phyloP scores from a whole-genome alignment of 345 rosid genomes.

The Cardamine chenopodiifolia region DNA sequence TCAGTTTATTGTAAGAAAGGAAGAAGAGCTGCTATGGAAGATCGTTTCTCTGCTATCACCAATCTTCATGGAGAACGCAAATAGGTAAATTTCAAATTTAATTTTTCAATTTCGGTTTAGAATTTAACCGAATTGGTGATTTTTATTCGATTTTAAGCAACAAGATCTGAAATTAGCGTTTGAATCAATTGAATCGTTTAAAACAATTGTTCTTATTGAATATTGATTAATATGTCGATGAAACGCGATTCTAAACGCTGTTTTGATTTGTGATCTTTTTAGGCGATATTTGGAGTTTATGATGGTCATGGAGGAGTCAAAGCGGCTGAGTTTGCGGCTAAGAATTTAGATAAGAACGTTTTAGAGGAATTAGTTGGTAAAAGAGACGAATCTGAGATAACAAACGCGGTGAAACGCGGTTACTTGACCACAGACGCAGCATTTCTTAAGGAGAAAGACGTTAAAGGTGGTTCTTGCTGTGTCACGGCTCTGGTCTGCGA shows the following conservation, averaged over 20 bases:
- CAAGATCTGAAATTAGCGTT: not conserved
- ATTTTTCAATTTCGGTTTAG: not conserved
- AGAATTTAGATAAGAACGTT: constrained; percentile 70
- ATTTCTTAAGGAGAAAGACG: constrained; percentile 58
- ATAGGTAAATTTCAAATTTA: constrained; percentile 51
- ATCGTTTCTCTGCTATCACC: constrained; percentile 72
- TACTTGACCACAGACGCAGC: constrained; percentile 73
- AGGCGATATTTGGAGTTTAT: constrained; percentile 83
- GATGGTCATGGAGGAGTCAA: constrained; percentile 91
- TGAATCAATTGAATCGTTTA: not conserved
- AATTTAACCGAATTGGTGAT: not conserved
- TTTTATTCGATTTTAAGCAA: not conserved
- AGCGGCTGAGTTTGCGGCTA: constrained; percentile 84
- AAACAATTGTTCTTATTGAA: not conserved
- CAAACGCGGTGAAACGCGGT: constrained; percentile 69
- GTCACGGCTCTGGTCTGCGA: constrained; percentile 74
- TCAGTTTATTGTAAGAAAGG: constrained; percentile 90
- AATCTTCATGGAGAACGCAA: constrained; percentile 61
- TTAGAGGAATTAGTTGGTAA: constrained; percentile 45
- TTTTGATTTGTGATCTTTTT: constrained; percentile 4
- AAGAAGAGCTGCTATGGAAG: constrained; percentile 88
- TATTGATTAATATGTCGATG: not conserved
- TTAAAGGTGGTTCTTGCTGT: constrained; percentile 78
- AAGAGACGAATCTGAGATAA: constrained; percentile 46
- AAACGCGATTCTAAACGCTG: constrained; percentile 21